Evolutionary conservation across 2,329 filamentous ascomycete species (phyloP).

Genomic region (Fusarium floridanum): DNA sequence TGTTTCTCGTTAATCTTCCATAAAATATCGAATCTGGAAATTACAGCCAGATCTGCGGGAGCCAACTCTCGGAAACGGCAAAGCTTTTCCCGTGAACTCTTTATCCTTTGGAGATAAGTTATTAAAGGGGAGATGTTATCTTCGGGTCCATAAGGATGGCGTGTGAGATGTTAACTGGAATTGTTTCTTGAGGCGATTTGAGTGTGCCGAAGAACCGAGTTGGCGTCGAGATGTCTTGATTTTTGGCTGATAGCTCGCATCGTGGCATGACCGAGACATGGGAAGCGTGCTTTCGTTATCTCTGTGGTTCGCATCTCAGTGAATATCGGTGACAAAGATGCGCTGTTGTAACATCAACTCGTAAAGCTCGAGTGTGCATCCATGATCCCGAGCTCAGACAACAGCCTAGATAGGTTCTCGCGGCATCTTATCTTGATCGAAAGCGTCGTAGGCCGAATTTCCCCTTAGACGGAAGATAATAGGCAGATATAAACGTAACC

Average conservation of each 20-base stretch:
- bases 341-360: not conserved
- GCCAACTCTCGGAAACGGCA: not conserved
- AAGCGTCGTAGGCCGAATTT: not conserved
- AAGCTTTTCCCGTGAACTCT: not conserved
- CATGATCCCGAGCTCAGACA: not conserved
- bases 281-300: not conserved
- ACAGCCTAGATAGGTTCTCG: not conserved
- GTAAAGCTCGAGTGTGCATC: not conserved
- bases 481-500: rapidly evolving
- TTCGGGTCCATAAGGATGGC: not conserved
- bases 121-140: not conserved
- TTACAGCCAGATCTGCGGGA: not conserved
- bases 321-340: not conserved
- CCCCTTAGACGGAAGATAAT: not conserved
- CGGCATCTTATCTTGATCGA: not conserved
- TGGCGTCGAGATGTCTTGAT: not conserved
- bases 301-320: not conserved
- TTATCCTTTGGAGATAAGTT: not conserved
- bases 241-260: not conserved
- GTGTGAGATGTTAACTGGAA: not conserved
- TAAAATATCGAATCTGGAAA: not conserved
- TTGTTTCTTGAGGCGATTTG: not conserved
- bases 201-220: not conserved
- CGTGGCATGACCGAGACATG: no score
- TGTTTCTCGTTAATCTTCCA: not conserved